Percentiles rank a stretch among this genome's conserved stretches.
Evolutionary conservation across 805 yeast genomes (phyloP).

Genomic region (Sugiyamaella floridensis): DNA sequence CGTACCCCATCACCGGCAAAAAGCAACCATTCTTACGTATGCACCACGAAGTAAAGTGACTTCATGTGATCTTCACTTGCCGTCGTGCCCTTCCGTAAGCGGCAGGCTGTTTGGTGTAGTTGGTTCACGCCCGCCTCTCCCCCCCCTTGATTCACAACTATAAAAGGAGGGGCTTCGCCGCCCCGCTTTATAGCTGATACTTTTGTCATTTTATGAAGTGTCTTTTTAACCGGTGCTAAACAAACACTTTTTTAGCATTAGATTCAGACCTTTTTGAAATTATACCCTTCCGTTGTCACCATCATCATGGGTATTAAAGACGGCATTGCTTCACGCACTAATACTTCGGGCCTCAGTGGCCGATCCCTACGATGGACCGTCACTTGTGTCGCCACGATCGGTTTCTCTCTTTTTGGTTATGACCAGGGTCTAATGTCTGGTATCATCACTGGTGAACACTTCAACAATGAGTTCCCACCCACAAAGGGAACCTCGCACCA

Average conservation of each 20-base stretch:
- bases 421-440: constrained; percentile 68
- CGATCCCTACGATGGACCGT: constrained; percentile 41
- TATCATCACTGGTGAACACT: constrained; percentile 47
- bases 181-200: not conserved
- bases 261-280: not conserved
- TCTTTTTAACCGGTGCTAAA: not conserved
- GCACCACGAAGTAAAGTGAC: not conserved
- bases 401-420: constrained; percentile 66
- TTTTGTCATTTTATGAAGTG: not conserved
- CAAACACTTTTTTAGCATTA: not conserved
- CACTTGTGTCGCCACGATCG: constrained; percentile 56
- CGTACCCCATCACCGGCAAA: not conserved
- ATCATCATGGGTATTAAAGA: constrained; percentile 1
- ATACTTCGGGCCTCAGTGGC: constrained; percentile 53
- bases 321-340: constrained; percentile 29
- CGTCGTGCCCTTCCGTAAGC: not conserved
- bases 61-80: not conserved
- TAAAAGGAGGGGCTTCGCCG: not conserved
- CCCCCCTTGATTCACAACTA: too few relatives aligned
- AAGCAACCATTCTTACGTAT: not conserved
- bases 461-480: constrained; percentile 57
- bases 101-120: not conserved
- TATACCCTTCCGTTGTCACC: not conserved
- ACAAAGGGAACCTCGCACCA: constrained; percentile 40
- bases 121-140: too few relatives aligned